A percentile compares a stretch with the other conserved stretches of the same genome.
phyloP scores from a whole-genome alignment of 179 eudicot species.

The Beta macrorhiza region DNA sequence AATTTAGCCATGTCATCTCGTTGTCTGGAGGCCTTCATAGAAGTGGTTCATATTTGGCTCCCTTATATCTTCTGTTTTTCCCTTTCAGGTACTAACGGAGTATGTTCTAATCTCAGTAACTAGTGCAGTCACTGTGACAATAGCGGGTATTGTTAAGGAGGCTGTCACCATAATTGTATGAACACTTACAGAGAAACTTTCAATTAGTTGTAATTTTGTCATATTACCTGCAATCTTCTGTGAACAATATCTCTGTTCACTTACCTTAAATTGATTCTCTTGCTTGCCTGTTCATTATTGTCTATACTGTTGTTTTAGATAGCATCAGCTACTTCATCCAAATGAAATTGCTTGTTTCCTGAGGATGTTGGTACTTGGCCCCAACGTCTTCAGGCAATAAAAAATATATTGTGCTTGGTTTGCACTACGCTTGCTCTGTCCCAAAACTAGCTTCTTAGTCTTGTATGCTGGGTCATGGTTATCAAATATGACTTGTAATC shows the following conservation, averaged over 20 bases:
- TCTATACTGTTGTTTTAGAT: neutral
- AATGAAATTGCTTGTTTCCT: neutral
- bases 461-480: neutral
- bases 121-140: slow-evolving; percentile 96
- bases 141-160: slow-evolving; percentile 97
- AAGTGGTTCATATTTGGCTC: neutral
- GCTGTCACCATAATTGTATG: slow-evolving; percentile 91
- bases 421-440: neutral
- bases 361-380: neutral
- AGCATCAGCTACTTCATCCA: neutral
- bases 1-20: slow-evolving; percentile 5
- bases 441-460: neutral
- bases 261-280: neutral
- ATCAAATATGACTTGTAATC: neutral
- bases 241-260: neutral
- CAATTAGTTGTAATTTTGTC: neutral
- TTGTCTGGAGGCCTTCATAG: slow-evolving; percentile 16
- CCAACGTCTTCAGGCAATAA: neutral
- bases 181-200: slow-evolving; percentile 10
- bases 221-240: slow-evolving; percentile 3
- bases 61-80: slow-evolving; percentile 18
- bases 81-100: slow-evolving; percentile 77
- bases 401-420: neutral
- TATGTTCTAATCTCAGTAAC: slow-evolving; percentile 84
- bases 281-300: neutral